Evolutionary conservation across 306 rosid genomes (phyloP).

Genomic region (Medicago ruthenica): DNA sequence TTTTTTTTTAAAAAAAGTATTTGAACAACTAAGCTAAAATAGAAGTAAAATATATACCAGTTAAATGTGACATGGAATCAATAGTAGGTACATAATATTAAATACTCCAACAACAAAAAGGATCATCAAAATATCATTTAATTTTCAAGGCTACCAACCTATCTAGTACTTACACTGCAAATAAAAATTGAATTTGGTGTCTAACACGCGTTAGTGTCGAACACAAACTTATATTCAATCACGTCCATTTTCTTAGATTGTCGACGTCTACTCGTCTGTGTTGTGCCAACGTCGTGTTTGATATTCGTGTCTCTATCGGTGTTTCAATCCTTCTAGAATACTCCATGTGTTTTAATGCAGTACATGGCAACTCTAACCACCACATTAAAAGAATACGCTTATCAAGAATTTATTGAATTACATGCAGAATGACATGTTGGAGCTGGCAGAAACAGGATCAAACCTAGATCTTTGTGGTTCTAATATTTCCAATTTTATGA

Average conservation of each 20-base stretch:
- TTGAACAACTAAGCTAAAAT: constrained; percentile 27
- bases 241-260: no score
- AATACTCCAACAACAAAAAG: constrained; percentile 29
- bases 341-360: not conserved
- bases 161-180: not conserved
- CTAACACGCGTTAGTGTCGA: not conserved
- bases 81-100: constrained; percentile 38
- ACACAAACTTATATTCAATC: not conserved
- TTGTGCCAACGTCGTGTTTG: not conserved
- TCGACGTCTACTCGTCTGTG: not conserved
- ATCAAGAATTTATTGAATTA: constrained; percentile 32
- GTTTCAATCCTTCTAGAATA: not conserved
- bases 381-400: constrained; percentile 34
- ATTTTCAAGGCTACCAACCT: not conserved
- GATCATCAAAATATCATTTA: constrained; percentile 16
- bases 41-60: not conserved
- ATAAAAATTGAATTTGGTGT: not conserved
- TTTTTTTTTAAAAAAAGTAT: constrained; percentile 20
- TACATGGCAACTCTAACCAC: constrained; percentile 23
- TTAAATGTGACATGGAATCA: constrained; percentile 10
- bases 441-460: constrained; percentile 30
- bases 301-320: not conserved
- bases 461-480: constrained; percentile 14
- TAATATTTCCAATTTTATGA: not conserved
- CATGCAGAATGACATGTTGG: constrained; percentile 38